phyloP scores from a whole-genome alignment of 106 monocot species.

The Platanthera zijinensis region DNA sequence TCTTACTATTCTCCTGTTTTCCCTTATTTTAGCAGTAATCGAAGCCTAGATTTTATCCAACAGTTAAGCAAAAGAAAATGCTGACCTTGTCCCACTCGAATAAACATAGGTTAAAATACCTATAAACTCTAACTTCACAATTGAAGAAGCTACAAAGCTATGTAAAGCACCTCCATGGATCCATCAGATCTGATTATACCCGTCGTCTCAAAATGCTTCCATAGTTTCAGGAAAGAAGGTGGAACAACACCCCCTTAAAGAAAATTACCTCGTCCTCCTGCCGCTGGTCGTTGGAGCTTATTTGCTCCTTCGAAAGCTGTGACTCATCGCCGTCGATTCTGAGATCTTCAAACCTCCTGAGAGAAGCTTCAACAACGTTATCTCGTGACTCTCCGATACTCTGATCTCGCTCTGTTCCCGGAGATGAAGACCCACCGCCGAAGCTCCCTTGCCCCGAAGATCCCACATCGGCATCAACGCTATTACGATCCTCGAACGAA shows the following conservation, averaged over 20 bases:
- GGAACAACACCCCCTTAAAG: background rate
- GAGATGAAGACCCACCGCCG: background rate
- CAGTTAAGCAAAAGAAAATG: background rate
- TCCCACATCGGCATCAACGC: background rate
- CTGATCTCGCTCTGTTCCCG: background rate
- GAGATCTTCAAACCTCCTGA: conserved; percentile 11
- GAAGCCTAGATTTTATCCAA: too few relatives aligned
- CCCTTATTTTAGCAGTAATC: too few relatives aligned
- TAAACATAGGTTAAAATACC: too few relatives aligned
- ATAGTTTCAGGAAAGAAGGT: background rate
- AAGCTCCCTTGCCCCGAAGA: background rate
- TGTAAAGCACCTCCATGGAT: too few relatives aligned
- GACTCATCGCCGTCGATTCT: background rate
- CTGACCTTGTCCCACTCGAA: background rate
- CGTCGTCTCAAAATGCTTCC: background rate
- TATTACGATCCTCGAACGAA: background rate
- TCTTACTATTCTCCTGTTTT: too few relatives aligned
- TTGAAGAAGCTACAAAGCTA: too few relatives aligned
- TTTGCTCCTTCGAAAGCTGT: conserved; percentile 10
- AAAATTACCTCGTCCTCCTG: conserved; percentile 22
- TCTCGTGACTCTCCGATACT: background rate
- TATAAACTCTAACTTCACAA: too few relatives aligned
- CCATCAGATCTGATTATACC: background rate
- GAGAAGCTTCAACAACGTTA: conserved; percentile 1
- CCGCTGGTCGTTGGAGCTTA: conserved; percentile 14